Base-by-base conservation (phyloP, 2,329 filamentous ascomycete species). In the Aspergillus vadensis region DNA sequence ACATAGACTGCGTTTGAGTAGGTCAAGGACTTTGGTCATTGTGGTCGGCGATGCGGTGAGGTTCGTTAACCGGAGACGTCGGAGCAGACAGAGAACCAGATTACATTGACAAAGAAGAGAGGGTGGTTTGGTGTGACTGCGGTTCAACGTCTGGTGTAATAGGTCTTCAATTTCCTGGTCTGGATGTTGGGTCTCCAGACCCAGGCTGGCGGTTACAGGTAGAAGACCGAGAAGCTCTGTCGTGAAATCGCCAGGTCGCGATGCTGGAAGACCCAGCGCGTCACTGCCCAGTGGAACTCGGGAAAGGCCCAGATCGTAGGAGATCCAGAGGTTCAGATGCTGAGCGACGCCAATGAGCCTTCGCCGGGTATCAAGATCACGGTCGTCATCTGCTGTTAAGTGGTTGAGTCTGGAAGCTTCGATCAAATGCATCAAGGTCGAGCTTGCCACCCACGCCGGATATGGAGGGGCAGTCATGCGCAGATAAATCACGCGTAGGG, bases 311-410 rank as follows among this genome's bases (percentile, higher is more conserved):
- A 85, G 78, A 59, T 86, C 84, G 63, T 83, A 86, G 0, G 83
- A 85, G 12, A 81, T 80, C 83, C 84, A 86, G 4, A 81, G 80
- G 64, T 86, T 85, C 6, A 85, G 74, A 63, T 86, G 83, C n/a
- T 83, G 80, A 0, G 84, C 80, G 1, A 86, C 75, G 30, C 82
- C 78, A 56, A 83, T 66, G 1, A 84, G 64, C 5, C 81, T 68
- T 36, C 76, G 72, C 5, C 74, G 72, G 2, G 75, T 68, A 12
- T 83, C 80, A 12, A 65, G 57, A 30, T 74, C 67, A 15, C 58
- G 57, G 63, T 59, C 17, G 64, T 55, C 6, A 63, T 65, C 38
- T 0, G 65, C 23, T 9, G 66, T 55, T 39, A 71, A 67, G 7
- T 65, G 65, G 23, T 74, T 67, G 6, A 75, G 64, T 1, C 65